Conservation (phyloP, 2,329 filamentous ascomycete species). For the Conoideocrella luteorostrata region DNA sequence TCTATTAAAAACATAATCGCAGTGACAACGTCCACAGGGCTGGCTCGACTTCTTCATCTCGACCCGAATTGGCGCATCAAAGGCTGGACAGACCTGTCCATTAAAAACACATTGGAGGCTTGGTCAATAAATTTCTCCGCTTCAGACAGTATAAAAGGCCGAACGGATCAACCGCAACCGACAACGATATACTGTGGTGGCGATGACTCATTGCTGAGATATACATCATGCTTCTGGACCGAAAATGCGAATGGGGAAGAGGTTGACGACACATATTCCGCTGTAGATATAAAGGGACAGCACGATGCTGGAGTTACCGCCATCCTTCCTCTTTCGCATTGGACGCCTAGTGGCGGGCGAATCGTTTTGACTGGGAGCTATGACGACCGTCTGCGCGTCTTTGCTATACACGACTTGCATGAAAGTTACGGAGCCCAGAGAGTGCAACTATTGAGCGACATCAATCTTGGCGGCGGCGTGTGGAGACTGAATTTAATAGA, state of each 20-base stretch:
- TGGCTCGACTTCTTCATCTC: slow-evolving; percentile 50
- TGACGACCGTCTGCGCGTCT: slow-evolving; percentile 73
- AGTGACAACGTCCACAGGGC: slow-evolving; percentile 64
- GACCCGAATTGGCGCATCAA: slow-evolving; percentile 34
- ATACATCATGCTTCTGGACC: slow-evolving; percentile 28
- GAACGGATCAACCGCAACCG: slow-evolving; percentile 15
- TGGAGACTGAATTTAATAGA: slow-evolving; percentile 71
- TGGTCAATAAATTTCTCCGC: slow-evolving; percentile 64
- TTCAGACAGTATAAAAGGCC: slow-evolving; percentile 9
- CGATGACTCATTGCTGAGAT: slow-evolving; percentile 63
- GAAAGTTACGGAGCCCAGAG: slow-evolving; percentile 34
- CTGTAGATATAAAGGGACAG: slow-evolving; percentile 31
- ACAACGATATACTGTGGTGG: slow-evolving; percentile 61
- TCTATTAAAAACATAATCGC: slow-evolving; percentile 48
- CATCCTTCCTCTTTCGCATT: slow-evolving; percentile 62
- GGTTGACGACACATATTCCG: slow-evolving; percentile 9
- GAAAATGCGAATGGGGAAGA: slow-evolving; percentile 11
- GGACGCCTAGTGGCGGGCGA: slow-evolving; percentile 35
- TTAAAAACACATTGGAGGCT: slow-evolving; percentile 57
- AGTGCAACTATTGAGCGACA: slow-evolving; percentile 52
- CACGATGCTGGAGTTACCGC: slow-evolving; percentile 84
- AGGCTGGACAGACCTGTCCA: slow-evolving; percentile 29
- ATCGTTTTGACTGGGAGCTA: slow-evolving; percentile 84
- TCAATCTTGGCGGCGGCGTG: slow-evolving; percentile 71
- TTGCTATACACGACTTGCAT: slow-evolving; percentile 40